A percentile compares a stretch with the other conserved stretches of the same genome.
phyloP scores from a whole-genome alignment of 2,329 filamentous ascomycete species.

The Fusarium marasasianum region DNA sequence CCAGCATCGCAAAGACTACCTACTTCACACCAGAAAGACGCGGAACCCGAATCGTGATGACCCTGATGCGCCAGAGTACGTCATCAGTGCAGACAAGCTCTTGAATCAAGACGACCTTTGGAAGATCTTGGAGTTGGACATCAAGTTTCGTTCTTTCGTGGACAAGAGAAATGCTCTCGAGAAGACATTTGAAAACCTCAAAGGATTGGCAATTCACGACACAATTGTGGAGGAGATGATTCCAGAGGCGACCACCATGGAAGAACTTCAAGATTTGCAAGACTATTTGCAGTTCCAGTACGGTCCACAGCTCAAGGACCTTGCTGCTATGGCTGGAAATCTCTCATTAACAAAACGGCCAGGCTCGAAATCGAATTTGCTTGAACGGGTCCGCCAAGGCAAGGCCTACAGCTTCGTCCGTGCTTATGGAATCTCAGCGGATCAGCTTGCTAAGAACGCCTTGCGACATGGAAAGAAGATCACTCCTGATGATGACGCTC shows the following conservation, averaged over 20 bases:
- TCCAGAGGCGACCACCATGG: conserved; percentile 82
- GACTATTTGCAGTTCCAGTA: conserved; percentile 98
- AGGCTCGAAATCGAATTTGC: conserved; percentile 81
- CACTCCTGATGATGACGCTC: conserved; percentile 84
- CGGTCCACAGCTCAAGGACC: conserved; percentile 81
- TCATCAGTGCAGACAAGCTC: conserved; percentile 84
- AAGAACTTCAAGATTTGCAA: conserved; percentile 95
- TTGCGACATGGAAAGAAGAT: conserved; percentile 80
- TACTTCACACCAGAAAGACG: conserved; percentile 86
- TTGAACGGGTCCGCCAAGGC: conserved; percentile 84
- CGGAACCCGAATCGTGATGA: conserved; percentile 70
- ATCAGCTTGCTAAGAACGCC: conserved; percentile 88
- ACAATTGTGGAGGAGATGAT: conserved; percentile 83
- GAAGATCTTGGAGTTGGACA: conserved; percentile 92
- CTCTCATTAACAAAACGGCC: conserved; percentile 79
- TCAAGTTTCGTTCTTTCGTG: conserved; percentile 91
- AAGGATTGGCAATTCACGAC: conserved; percentile 72
- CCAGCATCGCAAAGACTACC: conserved; percentile 96
- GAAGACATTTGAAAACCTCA: conserved; percentile 79
- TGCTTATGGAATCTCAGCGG: conserved; percentile 89
- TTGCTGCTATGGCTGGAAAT: conserved; percentile 71
- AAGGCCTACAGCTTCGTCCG: conserved; percentile 84
- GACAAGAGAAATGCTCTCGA: conserved; percentile 91
- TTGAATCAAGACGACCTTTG: conserved; percentile 93
- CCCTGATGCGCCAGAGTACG: conserved; percentile 75